Evolutionary conservation across 306 rosid genomes (phyloP).

Genomic region (Neltuma alba): DNA sequence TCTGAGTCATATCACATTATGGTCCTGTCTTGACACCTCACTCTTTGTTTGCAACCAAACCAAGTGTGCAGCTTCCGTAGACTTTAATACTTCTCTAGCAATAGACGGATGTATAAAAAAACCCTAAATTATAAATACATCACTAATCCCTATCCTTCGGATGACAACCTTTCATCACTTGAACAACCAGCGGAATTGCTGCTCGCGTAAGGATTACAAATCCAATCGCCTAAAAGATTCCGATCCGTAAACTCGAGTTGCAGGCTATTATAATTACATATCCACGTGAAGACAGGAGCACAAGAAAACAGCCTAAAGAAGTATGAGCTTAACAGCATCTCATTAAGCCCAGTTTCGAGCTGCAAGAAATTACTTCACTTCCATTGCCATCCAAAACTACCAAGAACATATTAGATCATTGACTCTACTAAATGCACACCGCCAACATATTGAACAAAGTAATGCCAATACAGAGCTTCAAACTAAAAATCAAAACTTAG

Average conservation of each 20-base stretch:
- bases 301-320: neutral
- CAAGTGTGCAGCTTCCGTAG: neutral
- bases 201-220: neutral
- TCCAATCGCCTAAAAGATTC: too few relatives aligned
- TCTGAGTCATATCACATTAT: neutral
- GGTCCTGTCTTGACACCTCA: neutral
- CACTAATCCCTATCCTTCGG: neutral
- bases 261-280: too few relatives aligned
- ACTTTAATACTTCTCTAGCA: neutral
- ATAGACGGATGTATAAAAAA: neutral
- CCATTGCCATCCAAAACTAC: neutral
- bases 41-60: neutral
- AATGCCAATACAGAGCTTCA: constrained; percentile 7
- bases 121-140: neutral
- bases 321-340: neutral
- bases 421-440: neutral
- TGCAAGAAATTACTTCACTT: neutral
- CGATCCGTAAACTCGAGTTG: too few relatives aligned
- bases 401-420: neutral
- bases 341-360: neutral
- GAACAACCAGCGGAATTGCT: neutral
- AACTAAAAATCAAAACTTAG: neutral
- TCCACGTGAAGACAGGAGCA: neutral
- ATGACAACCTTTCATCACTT: neutral
- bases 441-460: neutral